Evolutionary conservation across 2,329 filamentous ascomycete species (phyloP), one percentile per base, ranked within the genome.

Genomic region (Onygena corvina): DNA sequence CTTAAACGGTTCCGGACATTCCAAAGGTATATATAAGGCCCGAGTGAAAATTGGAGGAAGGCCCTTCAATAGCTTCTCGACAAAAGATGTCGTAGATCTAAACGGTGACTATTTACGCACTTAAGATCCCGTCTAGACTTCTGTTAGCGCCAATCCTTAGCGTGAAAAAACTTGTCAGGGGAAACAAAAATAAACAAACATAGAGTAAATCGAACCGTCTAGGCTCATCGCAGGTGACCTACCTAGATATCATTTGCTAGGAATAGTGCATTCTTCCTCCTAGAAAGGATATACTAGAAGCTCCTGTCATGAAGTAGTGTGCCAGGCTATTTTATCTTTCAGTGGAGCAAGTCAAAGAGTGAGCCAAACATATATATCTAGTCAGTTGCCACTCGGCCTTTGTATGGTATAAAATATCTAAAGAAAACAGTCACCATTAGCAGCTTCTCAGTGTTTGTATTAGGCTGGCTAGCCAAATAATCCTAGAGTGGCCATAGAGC

Each of bases 101-200:
- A 25, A 42, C 4, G 27, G 21, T 25, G 4, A 23, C 5, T 12
- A 8, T 42, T 42, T 25, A 6, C 5, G 27, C n/a, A 3, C 9
- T 25, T 14, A 7, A 42, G n/a, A 12, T 23, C 38, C 38, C 27
- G 21, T 42, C 38, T 7, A 16, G 12, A 42, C 27, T 42, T 23
- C 25, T 42, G 16, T 42, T 42, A 42, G 38, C 38, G 38, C 16
- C 38, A 27, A n/a, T 27, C 8, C 9, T 42, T 42, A 42, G 38
- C 38, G 38, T 42, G 38, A 42, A 42, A 42, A 42, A 20, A 27
- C 12, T 25, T n/a, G 4, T 42, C n/a, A n/a, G n/a, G n/a, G n/a
- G n/a, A 23, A 42, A 42, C 38, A 42, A 42, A 20, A 29, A 25
- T 6, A 25, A 42, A 8, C 29, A 31, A 11, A 11, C 9, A 31